Evolutionary conservation across 1,284 basidiomycete genomes (phyloP), one percentile per base, ranked within the genome.

Genomic region (Cryptococcus sp.): DNA sequence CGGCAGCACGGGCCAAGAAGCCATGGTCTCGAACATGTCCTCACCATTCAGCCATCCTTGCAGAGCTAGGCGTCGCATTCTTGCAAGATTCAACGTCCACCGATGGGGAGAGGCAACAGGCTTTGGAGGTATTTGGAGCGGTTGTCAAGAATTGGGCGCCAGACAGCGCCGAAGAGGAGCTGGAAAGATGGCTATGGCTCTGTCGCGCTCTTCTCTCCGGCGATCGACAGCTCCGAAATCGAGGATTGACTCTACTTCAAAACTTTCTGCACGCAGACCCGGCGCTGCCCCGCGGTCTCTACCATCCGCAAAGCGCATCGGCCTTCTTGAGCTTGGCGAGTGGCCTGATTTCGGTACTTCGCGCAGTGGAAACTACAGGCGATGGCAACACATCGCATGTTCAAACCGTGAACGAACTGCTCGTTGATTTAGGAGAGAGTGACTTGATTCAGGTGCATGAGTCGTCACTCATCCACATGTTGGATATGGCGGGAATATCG

Each of bases 11-110:
- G 20, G 64, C 72, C 1, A 73, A 73, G 53, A 64, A 65, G 34
- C 54, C 69, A 1, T 77, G 75, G 75, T 71, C 70, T 0, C 58
- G 71, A 17, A 75, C 75, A 2, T 74, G 69, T 43, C 75, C 75
- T 1, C 73, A 75, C 52, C 75, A 77, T 55, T 63, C 67, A 3
- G 66, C 67, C 7, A 72, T 77, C 44, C 63, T 77, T 13, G 67
- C 73, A 16, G 75, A 77, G 55, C 64, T 77, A 2, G 69, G 69
- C 11, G 64, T 70, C 1, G 65, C 69, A 1, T 75, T 75, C 52
- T 56, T 74, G 1, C 64, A 64, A 7, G 67, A 70, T 44, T 53
- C 54, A 4, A 52, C 62, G 1, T 65, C 71, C 16, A 67, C 67
- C 15, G 66, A 66, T 20, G 72, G 71, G 6, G 73, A 75, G 29